A percentile compares a stretch with the other conserved stretches of the same genome.
Evolutionary conservation across 2,329 filamentous ascomycete species (phyloP).

Genomic region (Penicillium sclerotigenum): DNA sequence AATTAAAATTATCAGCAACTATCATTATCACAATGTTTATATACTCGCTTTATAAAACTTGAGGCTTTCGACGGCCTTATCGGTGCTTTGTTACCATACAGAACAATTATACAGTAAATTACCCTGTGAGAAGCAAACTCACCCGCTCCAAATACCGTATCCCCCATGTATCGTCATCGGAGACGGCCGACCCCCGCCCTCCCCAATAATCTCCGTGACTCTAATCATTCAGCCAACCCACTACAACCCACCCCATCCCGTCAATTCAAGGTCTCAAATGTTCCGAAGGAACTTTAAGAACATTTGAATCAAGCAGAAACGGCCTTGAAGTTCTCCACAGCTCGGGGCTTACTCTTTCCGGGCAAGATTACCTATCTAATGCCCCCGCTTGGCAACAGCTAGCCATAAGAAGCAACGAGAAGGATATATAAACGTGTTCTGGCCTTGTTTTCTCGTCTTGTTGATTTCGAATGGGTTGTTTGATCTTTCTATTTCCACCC

Average conservation of each 20-base stretch:
- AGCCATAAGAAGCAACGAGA: not conserved
- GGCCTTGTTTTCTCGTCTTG: not conserved
- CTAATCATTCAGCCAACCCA: not conserved
- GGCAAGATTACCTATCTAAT: not conserved
- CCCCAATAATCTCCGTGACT: not conserved
- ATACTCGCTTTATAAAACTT: not conserved
- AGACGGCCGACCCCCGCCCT: constrained; percentile 25
- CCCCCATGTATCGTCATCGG: constrained; percentile 15
- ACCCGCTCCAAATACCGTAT: not conserved
- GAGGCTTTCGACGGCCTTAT: constrained; percentile 6
- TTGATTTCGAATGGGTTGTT: not conserved
- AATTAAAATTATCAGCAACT: too few relatives aligned
- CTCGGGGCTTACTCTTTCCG: not conserved
- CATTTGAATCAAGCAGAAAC: constrained; percentile 11
- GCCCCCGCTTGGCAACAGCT: not conserved
- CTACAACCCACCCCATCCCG: not conserved
- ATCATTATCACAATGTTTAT: too few relatives aligned
- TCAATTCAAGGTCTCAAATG: not conserved
- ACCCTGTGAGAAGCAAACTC: not conserved
- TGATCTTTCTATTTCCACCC: not conserved
- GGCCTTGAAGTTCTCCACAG: not conserved
- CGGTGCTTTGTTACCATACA: constrained; percentile 8
- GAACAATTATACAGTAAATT: not conserved
- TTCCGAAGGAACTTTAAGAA: not conserved
- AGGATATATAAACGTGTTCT: not conserved